phyloP scores from a whole-genome alignment of 257 asterid species.

The Marsdenia floribunda region DNA sequence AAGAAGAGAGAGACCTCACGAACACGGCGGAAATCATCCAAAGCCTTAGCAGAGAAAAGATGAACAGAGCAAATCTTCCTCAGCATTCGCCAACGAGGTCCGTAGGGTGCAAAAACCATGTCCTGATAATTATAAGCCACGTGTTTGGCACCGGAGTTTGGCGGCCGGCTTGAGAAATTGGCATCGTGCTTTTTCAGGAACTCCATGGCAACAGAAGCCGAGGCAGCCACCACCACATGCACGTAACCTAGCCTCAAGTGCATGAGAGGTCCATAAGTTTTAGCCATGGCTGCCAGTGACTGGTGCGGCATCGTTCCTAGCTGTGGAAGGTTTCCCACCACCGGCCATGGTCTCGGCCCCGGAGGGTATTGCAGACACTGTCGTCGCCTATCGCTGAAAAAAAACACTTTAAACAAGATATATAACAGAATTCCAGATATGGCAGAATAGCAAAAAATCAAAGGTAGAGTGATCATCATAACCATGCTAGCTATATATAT shows the following conservation, averaged over 20 bases:
- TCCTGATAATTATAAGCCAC: constrained; percentile 86
- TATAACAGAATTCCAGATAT: constrained; percentile 18
- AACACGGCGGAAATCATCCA: constrained; percentile 64
- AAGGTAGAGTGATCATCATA: background rate
- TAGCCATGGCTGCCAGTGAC: constrained; percentile 66
- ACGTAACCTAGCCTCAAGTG: constrained; percentile 72
- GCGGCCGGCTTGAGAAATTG: constrained; percentile 81
- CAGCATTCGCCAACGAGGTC: constrained; percentile 85
- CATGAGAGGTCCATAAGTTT: constrained; percentile 67
- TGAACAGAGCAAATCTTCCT: constrained; percentile 68
- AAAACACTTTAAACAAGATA: constrained; percentile 4
- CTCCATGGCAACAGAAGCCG: constrained; percentile 68
- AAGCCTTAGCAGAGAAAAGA: constrained; percentile 74
- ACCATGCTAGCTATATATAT: background rate
- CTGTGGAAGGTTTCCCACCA: constrained; percentile 72
- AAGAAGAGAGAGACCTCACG: constrained; percentile 50
- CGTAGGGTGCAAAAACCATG: constrained; percentile 86
- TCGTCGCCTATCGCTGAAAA: constrained; percentile 9
- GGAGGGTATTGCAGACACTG: constrained; percentile 45
- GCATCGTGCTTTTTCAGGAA: constrained; percentile 67
- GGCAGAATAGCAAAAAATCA: constrained; percentile 14
- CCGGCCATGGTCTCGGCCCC: constrained; percentile 95
- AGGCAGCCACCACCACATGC: constrained; percentile 77
- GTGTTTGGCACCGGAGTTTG: constrained; percentile 71
- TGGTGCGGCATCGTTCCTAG: constrained; percentile 76